Conservation (phyloP, 2,329 filamentous ascomycete genomes). For the Lasiodiplodia sp. region DNA sequence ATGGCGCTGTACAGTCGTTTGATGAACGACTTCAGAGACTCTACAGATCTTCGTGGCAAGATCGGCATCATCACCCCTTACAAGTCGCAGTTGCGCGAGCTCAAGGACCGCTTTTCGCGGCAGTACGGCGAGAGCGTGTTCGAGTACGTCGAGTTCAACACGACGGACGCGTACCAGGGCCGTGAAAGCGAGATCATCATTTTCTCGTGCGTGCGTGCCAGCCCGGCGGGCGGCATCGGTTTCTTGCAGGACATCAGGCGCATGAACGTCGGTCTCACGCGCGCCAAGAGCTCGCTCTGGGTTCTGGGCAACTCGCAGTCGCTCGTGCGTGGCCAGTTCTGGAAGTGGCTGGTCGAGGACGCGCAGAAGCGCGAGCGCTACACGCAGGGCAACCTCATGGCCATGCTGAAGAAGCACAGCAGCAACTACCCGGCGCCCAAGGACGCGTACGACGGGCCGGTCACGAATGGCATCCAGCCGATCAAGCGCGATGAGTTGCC, state of each 20-base stretch:
- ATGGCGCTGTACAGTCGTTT: slow-evolving; percentile 85
- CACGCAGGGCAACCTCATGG: slow-evolving; percentile 70
- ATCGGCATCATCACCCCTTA: slow-evolving; percentile 98
- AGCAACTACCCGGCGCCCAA: slow-evolving; percentile 46
- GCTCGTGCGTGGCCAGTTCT: slow-evolving; percentile 86
- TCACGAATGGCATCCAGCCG: slow-evolving; percentile 6
- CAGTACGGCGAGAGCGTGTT: slow-evolving; percentile 78
- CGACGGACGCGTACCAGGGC: slow-evolving; percentile 96
- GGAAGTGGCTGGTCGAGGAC: slow-evolving; percentile 85
- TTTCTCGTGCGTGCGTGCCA: slow-evolving; percentile 96
- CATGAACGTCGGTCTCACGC: slow-evolving; percentile 98
- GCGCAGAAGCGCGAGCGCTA: slow-evolving; percentile 77
- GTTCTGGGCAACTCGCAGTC: slow-evolving; percentile 92
- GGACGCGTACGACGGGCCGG: slow-evolving; percentile 8
- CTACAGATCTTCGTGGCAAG: slow-evolving; percentile 74
- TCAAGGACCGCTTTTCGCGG: slow-evolving; percentile 76
- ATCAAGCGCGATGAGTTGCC: slow-evolving; percentile 10
- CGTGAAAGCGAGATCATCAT: slow-evolving; percentile 98
- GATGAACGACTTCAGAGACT: slow-evolving; percentile 70
- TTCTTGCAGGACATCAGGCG: slow-evolving; percentile 98
- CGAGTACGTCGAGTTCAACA: slow-evolving; percentile 93
- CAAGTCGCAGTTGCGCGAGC: slow-evolving; percentile 85
- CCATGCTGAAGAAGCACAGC: slow-evolving; percentile 63
- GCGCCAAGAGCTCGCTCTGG: slow-evolving; percentile 96
- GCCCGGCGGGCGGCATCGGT: slow-evolving; percentile 91